Evolutionary conservation across 768 basidiomycete genomes (phyloP), one percentile per base, ranked within the genome.

Genomic region (Trametopsis cervina): DNA sequence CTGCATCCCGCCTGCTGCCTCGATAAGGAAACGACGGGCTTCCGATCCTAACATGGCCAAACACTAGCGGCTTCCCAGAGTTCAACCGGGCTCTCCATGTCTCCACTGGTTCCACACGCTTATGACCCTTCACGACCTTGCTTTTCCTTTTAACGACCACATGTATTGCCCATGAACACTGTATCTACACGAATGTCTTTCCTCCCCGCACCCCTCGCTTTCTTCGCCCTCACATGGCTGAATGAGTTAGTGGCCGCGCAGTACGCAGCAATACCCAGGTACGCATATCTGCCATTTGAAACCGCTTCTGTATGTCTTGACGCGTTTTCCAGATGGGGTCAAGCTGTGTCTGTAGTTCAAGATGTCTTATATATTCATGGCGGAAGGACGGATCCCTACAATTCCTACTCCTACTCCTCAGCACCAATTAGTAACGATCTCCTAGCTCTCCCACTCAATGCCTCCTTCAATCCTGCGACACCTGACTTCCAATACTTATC

Each of bases 341-440:
- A 90, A 54, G 85, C 87, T 4, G 67, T 70, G 0, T 74, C 79
- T 17, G 57, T 84, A 37, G 62, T 85, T 20, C 69, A 76, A 57
- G 72, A 78, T 52, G 70, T 71, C 10, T 69, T 94, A 37, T 80
- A 80, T 60, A 67, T 93, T 36, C 81, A 87, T 50, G 92, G 91
- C 29, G 92, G 92, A 41, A 81, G 89, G 61, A 83, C 81, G 35
- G 88, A 91, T 64, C 70, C 54, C 18, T 73, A 26, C 63, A 83
- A 85, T 61, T 60, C 72, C 13, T 88, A 73, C 60, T 77, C 81
- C 2, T 95, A 94, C 64, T 74, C 75, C 25, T 77, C 81, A 17
- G 89, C 89, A 21, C 85, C 84, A 47, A 82, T 79, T 56, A 76
- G 67, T 52, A 77, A 81, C 62, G 85, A 92, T 55, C 60, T 89